Evolutionary conservation across 495 filamentous ascomycete genomes (phyloP).

Genomic region (Aspergillus leporis): DNA sequence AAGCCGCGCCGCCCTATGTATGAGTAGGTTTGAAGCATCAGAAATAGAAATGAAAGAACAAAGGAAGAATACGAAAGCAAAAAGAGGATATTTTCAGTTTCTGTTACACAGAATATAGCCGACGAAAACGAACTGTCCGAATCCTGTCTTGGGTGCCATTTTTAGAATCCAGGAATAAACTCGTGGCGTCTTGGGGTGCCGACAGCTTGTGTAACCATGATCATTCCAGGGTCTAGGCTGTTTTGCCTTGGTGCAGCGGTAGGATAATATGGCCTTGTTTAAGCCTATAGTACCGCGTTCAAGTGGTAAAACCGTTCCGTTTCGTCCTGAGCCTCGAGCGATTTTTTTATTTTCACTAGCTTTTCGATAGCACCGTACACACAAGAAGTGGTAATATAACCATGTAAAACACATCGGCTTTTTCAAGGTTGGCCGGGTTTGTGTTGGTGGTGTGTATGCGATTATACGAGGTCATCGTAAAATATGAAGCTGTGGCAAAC

Average conservation of each 20-base stretch:
- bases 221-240: background rate
- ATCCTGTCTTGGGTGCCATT: background rate
- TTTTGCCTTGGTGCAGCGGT: background rate
- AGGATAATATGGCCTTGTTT: background rate
- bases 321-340: background rate
- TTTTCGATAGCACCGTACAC: background rate
- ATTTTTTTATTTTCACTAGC: background rate
- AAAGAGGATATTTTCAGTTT: background rate
- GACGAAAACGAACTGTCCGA: background rate
- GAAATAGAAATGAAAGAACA: background rate
- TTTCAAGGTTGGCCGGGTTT: background rate
- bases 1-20: no score
- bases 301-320: background rate
- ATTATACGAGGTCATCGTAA: background rate
- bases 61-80: background rate
- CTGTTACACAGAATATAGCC: background rate
- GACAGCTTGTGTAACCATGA: background rate
- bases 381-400: background rate
- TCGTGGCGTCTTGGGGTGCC: background rate
- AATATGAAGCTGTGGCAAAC: background rate
- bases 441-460: background rate
- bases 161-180: background rate
- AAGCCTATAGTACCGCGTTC: background rate
- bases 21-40: background rate
- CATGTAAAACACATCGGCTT: background rate